phyloP scores from a whole-genome alignment of 345 rosid genomes.

The Eucalyptus tenuipes region DNA sequence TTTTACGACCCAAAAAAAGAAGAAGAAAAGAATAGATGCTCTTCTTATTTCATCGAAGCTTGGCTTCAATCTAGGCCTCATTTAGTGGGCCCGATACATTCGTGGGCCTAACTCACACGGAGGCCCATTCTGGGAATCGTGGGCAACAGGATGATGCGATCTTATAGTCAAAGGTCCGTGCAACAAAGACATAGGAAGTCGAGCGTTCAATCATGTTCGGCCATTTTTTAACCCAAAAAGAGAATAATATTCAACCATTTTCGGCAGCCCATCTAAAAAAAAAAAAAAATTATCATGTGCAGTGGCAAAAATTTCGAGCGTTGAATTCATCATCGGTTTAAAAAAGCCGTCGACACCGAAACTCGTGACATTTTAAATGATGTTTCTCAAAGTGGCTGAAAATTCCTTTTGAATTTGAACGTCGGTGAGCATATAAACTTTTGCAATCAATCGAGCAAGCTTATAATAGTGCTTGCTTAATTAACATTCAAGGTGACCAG shows the following conservation, averaged over 20 bases:
- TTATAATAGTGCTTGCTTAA: background rate
- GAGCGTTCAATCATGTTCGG: background rate
- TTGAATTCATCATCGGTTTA: background rate
- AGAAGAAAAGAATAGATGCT: background rate
- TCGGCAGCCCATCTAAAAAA: background rate
- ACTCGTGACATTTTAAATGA: background rate
- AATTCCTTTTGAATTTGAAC: background rate
- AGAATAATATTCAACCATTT: background rate
- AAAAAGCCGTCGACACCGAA: background rate
- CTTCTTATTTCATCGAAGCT: background rate
- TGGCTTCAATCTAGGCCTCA: background rate
- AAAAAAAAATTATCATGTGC: background rate
- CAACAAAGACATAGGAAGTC: background rate
- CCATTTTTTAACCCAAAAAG: background rate
- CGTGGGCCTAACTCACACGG: background rate
- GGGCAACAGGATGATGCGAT: background rate
- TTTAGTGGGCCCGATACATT: background rate
- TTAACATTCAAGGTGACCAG: background rate
- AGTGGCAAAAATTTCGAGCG: background rate
- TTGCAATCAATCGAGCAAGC: background rate
- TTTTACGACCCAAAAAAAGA: too few species aligned
- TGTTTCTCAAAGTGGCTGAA: accelerated
- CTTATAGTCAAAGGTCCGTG: background rate
- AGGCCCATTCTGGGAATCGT: background rate
- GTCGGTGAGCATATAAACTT: background rate